A percentile compares a stretch with the other conserved stretches of the same genome.
Conservation (phyloP, 108 stramenopile species). For the Poteriospumella lacustris region DNA sequence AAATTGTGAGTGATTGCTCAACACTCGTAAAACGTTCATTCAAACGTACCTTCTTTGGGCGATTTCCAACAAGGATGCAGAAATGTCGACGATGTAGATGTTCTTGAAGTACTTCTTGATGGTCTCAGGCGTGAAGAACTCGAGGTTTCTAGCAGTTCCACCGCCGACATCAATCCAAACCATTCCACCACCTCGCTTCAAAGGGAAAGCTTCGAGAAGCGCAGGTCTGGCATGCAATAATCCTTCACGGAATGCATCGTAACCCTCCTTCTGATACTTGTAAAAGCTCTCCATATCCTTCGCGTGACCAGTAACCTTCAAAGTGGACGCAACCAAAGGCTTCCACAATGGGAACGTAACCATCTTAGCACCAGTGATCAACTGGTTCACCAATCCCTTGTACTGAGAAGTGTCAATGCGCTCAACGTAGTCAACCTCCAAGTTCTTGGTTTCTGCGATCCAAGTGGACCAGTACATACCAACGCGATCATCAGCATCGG, state of each 20-base stretch:
- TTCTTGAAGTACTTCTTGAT: constrained; percentile 35
- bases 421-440: constrained; percentile 19
- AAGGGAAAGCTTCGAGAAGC: constrained; percentile 33
- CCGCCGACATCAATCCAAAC: constrained; percentile 47
- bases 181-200: constrained; percentile 26
- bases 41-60: constrained; percentile 13
- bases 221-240: constrained; percentile 35
- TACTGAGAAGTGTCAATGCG: neutral
- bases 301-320: constrained; percentile 26
- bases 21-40: neutral
- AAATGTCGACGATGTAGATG: constrained; percentile 42
- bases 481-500: constrained; percentile 41
- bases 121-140: constrained; percentile 41
- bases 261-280: constrained; percentile 44
- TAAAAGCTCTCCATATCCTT: constrained; percentile 43
- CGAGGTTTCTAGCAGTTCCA: constrained; percentile 49
- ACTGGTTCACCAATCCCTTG: constrained; percentile 8
- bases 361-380: constrained; percentile 35
- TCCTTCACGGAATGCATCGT: constrained; percentile 49
- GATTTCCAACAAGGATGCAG: constrained; percentile 39
- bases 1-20: neutral
- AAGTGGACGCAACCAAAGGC: constrained; percentile 16
- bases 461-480: constrained; percentile 48
- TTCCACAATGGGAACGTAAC: constrained; percentile 33
- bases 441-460: constrained; percentile 37